Base-by-base conservation (phyloP, 2,329 filamentous ascomycete genomes). In the Daldinia sp. region DNA sequence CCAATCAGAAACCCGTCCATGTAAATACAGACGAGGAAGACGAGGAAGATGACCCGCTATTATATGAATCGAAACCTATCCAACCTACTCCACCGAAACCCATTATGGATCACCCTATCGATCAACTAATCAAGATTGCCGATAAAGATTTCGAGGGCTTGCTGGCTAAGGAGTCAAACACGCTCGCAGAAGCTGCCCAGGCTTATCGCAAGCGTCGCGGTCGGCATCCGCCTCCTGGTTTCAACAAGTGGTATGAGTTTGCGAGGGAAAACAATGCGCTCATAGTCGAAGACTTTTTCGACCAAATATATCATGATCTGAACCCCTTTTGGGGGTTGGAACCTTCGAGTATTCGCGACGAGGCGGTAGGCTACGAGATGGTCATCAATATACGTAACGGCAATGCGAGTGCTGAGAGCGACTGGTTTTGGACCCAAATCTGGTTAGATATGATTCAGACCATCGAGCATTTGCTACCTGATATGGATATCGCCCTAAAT, bases 401-500 rank as follows among this genome's bases (percentile, higher is more conserved):
- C 35, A 81, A 80, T 48, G 85, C 85, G 4, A 80, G 76, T 7
- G 78, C 84, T 1, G 75, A 72, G 19, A 85, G 80, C 71, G 82
- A 83, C 66, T 87, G 81, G 83, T 86, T 84, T 70, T 88, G 82
- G 84, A 85, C 82, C 2, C 75, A 81, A 68, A 82, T 87, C 61
- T 86, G 85, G 85, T 74, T 83, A 29, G 74, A 82, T 50, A 77
- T 87, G 77, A 78, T 85, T 68, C 77, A 80, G 59, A 80, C 81
- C 0, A 79, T 87, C n/a, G 80, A 84, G 64, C 76, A 83, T 35
- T 62, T 85, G 55, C 77, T 90, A 13, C 88, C 88, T 1, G 87
- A 91, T 69, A 87, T 91, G 83, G 87, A 90, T 63, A 81, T 90
- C 60, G 82, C 88, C 0, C 79, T 90, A 61, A 91, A 90, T 66